Conservation (phyloP, 495 filamentous ascomycete species). For the Penicillium mononematosum region DNA sequence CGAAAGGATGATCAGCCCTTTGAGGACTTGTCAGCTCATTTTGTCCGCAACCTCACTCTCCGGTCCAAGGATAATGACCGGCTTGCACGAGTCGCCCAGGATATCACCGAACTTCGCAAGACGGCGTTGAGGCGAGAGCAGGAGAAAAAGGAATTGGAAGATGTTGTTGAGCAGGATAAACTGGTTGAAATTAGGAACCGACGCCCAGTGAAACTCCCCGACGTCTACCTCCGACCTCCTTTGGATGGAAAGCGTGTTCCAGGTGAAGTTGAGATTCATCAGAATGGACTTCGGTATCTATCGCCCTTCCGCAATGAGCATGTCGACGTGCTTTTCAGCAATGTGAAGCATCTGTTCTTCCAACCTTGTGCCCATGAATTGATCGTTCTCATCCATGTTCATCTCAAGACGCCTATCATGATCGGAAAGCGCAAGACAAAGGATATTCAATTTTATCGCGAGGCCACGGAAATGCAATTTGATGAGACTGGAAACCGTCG, state of each 20-base stretch:
- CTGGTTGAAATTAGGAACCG: conserved; percentile 88
- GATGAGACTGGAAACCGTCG: conserved; percentile 98
- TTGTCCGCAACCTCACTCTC: conserved; percentile 92
- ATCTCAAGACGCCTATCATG: conserved; percentile 96
- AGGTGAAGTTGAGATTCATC: conserved; percentile 93
- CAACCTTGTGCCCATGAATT: conserved; percentile 94
- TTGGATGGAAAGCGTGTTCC: conserved; percentile 95
- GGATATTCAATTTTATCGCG: conserved; percentile 97
- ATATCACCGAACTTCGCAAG: conserved; percentile 93
- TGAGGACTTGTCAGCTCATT: conserved; percentile 92
- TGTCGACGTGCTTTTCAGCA: conserved; percentile 96
- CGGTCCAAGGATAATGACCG: conserved; percentile 83
- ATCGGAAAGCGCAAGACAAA: conserved; percentile 98
- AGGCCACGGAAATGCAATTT: conserved; percentile 97
- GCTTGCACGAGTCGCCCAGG: conserved; percentile 81
- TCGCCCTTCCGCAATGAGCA: conserved; percentile 80
- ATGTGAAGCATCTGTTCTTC: conserved; percentile 98
- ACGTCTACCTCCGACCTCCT: conserved; percentile 89
- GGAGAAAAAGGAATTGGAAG: conserved; percentile 99
- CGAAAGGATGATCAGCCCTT: conserved; percentile 98
- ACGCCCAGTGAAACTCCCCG: conserved; percentile 79
- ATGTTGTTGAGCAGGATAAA: conserved; percentile 99
- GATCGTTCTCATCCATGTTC: conserved; percentile 96
- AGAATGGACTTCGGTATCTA: conserved; percentile 96
- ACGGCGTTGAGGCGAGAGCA: conserved; percentile 85